A percentile compares a stretch with the other conserved stretches of the same genome.
Evolutionary conservation across 129 eudicot genomes (phyloP).

Genomic region (Pseudognaphalium luteoalbum): DNA sequence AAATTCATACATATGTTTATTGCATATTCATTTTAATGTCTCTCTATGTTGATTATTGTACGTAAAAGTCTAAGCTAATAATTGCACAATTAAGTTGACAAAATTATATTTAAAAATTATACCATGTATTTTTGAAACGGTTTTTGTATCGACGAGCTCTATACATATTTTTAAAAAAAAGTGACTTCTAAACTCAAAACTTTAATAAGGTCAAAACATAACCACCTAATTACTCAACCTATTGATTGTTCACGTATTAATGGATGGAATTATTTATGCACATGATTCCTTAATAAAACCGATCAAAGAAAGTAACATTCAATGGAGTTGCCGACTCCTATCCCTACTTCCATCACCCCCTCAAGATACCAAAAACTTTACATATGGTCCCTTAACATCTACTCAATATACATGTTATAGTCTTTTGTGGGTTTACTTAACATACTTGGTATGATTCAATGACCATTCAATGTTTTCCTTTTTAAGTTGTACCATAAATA

Average conservation of each 20-base stretch:
- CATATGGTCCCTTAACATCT: slow-evolving; percentile 14
- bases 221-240: slow-evolving; percentile 36
- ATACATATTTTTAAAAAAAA: too few species aligned
- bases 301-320: slow-evolving; percentile 19
- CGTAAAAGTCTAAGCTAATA: too few species aligned
- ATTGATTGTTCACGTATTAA: slow-evolving; percentile 33
- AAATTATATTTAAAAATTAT: too few species aligned
- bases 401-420: neutral
- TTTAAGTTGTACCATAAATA: neutral
- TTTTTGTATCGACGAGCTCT: too few species aligned
- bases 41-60: too few species aligned
- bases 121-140: too few species aligned
- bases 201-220: slow-evolving; percentile 16
- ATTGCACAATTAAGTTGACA: too few species aligned
- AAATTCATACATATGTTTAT: too few species aligned
- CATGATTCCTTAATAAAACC: slow-evolving; percentile 19
- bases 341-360: slow-evolving; percentile 21
- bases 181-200: neutral
- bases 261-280: slow-evolving; percentile 24
- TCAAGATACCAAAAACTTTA: neutral
- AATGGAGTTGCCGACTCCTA: slow-evolving; percentile 15
- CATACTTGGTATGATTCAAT: neutral
- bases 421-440: neutral
- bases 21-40: too few species aligned
- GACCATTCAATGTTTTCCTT: neutral